Evolutionary conservation across 371 early-diverging fungal genomes (phyloP), one percentile per base, ranked within the genome.

Genomic region (Phascolomyces articulosus): DNA sequence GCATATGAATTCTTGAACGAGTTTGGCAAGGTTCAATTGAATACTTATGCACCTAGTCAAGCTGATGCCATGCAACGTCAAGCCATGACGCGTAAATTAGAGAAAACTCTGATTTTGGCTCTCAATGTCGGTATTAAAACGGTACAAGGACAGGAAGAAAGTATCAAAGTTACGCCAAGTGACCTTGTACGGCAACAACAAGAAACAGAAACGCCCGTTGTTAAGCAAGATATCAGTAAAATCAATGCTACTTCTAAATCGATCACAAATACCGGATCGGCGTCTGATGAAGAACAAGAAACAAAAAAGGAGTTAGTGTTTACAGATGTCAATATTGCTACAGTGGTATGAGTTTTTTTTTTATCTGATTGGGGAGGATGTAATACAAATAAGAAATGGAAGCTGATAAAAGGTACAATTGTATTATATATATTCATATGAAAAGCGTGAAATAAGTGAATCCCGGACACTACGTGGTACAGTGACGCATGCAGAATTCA

Each of bases 51-150:
- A 3, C 79, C 77, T 2, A 70, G 70, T 40, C 62, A 57, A 23
- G 51, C 66, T 21, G 63, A 70, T 1, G 72, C 74, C 34, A 75
- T 77, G 0, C 77, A 79, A 55, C 67, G 78, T 38, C 70, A 68
- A 38, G 68, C 66, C 27, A 65, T 82, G 59, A 60, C 69, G 23
- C 73, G 73, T 53, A 82, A 82, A 60, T 34, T 82, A 8, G 60
- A 79, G 58, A 74, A 73, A 18, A 51, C 73, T 20, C 55, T 82
- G 23, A 64, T 75, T 26, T 51, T 82, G 41, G 68, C 79, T 8
- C 63, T 79, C 0, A 67, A 70, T n/a, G 67, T 73, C 11, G 73
- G 73, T 47, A 77, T 82, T 34, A 79, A 82, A 62, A 75, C 77
- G 0, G 60, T 71, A 0, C 73, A 78, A 55, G 79, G 82, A 0